A percentile compares a stretch with the other conserved stretches of the same genome.
phyloP scores from a whole-genome alignment of 495 filamentous ascomycete species.

The Penicillium atrosanguineum region DNA sequence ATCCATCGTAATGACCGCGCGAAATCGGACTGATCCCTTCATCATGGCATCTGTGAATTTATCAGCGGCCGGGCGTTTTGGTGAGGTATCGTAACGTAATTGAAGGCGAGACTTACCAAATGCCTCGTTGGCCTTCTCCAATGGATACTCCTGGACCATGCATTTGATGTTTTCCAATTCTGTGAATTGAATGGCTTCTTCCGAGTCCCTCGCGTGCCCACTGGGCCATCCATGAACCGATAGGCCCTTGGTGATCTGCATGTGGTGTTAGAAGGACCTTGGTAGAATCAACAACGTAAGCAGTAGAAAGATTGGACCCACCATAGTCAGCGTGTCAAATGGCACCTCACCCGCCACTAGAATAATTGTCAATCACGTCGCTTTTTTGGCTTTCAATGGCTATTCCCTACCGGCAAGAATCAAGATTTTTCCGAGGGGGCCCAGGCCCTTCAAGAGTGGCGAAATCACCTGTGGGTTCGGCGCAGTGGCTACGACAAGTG shows the following conservation, averaged over 20 bases:
- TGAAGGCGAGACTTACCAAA: conserved; percentile 26
- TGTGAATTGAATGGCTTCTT: conserved; percentile 65
- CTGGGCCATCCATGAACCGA: conserved; percentile 61
- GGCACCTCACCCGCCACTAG: conserved; percentile 26
- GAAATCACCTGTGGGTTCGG: conserved; percentile 54
- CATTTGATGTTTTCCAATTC: conserved; percentile 57
- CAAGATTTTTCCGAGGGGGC: conserved; percentile 57
- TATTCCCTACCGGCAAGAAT: conserved; percentile 42
- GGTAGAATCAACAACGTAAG: background rate
- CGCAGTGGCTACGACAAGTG: conserved; percentile 61
- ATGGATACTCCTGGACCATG: conserved; percentile 60
- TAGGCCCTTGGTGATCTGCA: conserved; percentile 38
- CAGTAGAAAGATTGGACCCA: conserved; percentile 5
- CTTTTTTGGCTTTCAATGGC: background rate
- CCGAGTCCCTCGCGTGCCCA: conserved; percentile 61
- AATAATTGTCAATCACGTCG: background rate
- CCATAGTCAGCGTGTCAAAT: conserved; percentile 19
- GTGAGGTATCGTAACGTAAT: background rate
- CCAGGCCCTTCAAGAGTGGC: conserved; percentile 54
- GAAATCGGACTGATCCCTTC: conserved; percentile 47
- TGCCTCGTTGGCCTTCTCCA: conserved; percentile 55
- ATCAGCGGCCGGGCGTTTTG: background rate
- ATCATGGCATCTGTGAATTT: conserved; percentile 35
- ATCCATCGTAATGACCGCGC: conserved; percentile 52
- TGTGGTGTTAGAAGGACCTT: conserved; percentile 3